Percentiles rank a stretch among this genome's conserved stretches.
phyloP scores from a whole-genome alignment of 352 stramenopile genomes.

The Pythium insidiosum region DNA sequence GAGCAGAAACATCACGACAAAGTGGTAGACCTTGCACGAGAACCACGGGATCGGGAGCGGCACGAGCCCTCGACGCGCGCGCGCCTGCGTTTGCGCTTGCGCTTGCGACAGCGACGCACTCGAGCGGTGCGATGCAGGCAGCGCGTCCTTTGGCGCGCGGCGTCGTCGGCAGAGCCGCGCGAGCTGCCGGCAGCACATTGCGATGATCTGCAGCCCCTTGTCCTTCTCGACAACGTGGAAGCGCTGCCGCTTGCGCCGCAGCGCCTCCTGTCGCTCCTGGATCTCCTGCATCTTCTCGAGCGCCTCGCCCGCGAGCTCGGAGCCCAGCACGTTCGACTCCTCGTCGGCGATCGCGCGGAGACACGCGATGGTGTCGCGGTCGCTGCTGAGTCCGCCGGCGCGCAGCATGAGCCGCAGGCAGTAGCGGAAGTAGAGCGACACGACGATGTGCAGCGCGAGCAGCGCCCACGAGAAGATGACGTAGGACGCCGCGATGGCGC shows the following conservation, averaged over 20 bases:
- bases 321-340: constrained; percentile 7
- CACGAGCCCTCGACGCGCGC: constrained; percentile 6
- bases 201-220: constrained; percentile 7
- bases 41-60: constrained; percentile 9
- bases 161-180: constrained; percentile 6
- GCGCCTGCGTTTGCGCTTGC: neutral
- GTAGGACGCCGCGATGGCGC: constrained; percentile 6
- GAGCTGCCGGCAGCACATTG: constrained; percentile 4
- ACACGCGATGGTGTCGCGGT: constrained; percentile 7
- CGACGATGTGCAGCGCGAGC: constrained; percentile 6
- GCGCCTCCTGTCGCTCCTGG: constrained; percentile 9
- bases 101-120: neutral
- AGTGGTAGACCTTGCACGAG: neutral
- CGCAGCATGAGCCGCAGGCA: constrained; percentile 3
- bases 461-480: constrained; percentile 9
- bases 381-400: constrained; percentile 6
- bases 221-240: constrained; percentile 4
- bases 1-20: constrained; percentile 1
- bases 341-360: constrained; percentile 10
- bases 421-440: constrained; percentile 8
- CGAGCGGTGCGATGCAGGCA: too few species aligned
- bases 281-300: constrained; percentile 13
- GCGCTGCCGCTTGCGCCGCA: constrained; percentile 2
- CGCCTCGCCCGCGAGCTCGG: constrained; percentile 4
- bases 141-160: too few species aligned